Percentiles rank a stretch among this genome's conserved stretches.
These are phyloP conservation scores for Aaosphaeria pasadenensis DNA, from an alignment of 2,329 filamentous ascomycete species.

Conservation along the genomic window DNA sequence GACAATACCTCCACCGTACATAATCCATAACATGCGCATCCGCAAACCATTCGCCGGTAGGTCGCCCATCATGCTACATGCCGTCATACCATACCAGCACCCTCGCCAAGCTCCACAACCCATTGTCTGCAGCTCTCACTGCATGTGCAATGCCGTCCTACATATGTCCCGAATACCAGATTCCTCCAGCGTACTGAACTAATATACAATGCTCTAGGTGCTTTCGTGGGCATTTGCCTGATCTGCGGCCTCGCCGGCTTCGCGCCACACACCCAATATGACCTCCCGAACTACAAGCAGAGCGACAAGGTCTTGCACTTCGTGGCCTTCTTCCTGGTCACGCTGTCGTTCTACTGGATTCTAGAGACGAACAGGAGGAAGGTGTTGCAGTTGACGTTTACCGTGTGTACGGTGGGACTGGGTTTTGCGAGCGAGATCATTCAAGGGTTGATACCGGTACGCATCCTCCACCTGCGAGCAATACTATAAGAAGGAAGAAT, in stretches of 20 bases:
- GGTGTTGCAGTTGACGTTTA: conserved; percentile 76
- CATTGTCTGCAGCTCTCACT: background rate
- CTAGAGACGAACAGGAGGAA: conserved; percentile 86
- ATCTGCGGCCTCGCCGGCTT: conserved; percentile 73
- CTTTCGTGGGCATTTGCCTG: conserved; percentile 58
- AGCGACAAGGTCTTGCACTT: conserved; percentile 85
- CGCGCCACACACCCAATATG: conserved; percentile 44
- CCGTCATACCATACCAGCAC: conserved; percentile 6
- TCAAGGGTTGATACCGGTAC: conserved; percentile 65
- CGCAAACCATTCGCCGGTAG: conserved; percentile 84
- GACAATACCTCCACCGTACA: no score
- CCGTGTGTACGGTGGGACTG: conserved; percentile 72
- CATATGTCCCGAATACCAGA: background rate
- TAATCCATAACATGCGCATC: conserved; percentile 65
- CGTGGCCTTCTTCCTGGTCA: conserved; percentile 85
- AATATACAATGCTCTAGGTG: conserved; percentile 25
- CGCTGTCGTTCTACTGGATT: conserved; percentile 91
- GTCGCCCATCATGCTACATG: conserved; percentile 27
- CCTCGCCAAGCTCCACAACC: conserved; percentile 1
- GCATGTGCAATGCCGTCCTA: conserved; percentile 3
- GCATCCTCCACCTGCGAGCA: conserved; percentile 6
- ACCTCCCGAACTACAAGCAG: conserved; percentile 61
- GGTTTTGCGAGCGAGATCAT: conserved; percentile 74
- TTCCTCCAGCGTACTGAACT: background rate
- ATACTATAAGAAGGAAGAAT: background rate